phyloP scores from a whole-genome alignment of 1,284 basidiomycete species.

The Macrocystidia cucumis region DNA sequence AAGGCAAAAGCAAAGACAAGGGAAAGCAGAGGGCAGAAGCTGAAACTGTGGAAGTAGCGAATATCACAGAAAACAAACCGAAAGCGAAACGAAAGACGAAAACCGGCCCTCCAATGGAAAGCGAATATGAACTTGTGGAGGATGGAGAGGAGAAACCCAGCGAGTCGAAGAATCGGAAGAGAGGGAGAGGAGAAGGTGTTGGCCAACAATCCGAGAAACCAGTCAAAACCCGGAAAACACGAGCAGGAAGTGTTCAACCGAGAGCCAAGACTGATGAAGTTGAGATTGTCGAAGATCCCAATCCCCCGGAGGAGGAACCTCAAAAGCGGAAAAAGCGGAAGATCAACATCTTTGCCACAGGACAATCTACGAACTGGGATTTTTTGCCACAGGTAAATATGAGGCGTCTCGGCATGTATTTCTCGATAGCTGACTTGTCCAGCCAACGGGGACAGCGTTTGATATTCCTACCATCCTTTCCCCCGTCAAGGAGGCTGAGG shows the following conservation, averaged over 20 bases:
- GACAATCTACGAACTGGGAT: conserved; percentile 16
- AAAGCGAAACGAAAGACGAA: conserved; percentile 23
- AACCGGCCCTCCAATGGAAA: conserved; percentile 14
- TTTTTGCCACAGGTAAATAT: conserved; percentile 26
- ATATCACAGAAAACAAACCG: too few relatives aligned
- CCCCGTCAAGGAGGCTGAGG: conserved; percentile 48
- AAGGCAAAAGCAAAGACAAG: conserved; percentile 4
- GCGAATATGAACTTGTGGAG: conserved; percentile 10
- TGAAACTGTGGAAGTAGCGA: too few relatives aligned
- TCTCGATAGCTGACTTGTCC: too few relatives aligned
- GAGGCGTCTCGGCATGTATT: too few relatives aligned
- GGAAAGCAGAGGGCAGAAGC: too few relatives aligned
- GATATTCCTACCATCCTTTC: conserved; percentile 58
- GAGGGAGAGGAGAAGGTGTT: conserved; percentile 8
- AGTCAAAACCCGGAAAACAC: conserved; percentile 11
- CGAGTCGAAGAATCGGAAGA: conserved; percentile 9
- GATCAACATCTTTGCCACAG: conserved; percentile 44
- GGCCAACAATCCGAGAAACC: conserved; percentile 9
- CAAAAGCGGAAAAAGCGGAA: conserved; percentile 52
- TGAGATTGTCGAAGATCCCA: conserved; percentile 15
- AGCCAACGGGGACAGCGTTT: too few relatives aligned
- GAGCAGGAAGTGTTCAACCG: background rate
- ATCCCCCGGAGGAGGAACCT: conserved; percentile 14
- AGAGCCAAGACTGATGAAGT: conserved; percentile 16
- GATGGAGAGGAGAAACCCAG: conserved; percentile 4